phyloP scores from a whole-genome alignment of 129 eudicot species.

The Pulicaria dysenterica region DNA sequence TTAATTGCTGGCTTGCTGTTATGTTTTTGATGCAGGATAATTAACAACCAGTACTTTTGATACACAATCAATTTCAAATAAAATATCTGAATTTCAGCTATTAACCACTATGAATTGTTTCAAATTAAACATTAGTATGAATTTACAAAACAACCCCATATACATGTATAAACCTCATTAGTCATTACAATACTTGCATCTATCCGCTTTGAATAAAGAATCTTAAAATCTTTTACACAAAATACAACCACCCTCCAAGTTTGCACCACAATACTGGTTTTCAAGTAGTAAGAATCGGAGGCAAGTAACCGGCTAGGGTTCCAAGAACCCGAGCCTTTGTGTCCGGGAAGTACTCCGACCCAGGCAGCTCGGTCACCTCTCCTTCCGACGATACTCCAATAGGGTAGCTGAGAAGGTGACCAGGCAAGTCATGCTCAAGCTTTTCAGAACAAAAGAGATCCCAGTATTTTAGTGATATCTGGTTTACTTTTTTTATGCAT shows the following conservation, averaged over 20 bases:
- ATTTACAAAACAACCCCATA: constrained; percentile 6
- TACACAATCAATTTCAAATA: too few relatives aligned
- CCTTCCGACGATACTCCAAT: constrained; percentile 59
- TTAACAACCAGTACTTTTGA: too few relatives aligned
- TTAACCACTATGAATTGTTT: too few relatives aligned
- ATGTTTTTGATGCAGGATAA: too few relatives aligned
- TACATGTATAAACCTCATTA: background rate
- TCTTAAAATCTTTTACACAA: background rate
- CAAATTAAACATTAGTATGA: background rate
- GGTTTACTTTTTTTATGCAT: constrained; percentile 56
- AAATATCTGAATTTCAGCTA: too few relatives aligned
- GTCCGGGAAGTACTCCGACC: constrained; percentile 59
- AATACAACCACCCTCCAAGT: background rate
- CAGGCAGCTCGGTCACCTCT: constrained; percentile 59
- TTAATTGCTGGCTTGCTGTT: too few relatives aligned
- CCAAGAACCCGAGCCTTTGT: constrained; percentile 78
- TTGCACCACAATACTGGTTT: background rate
- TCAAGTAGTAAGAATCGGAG: constrained; percentile 72
- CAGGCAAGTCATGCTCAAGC: constrained; percentile 55
- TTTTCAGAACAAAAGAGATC: constrained; percentile 54
- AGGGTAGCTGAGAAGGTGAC: constrained; percentile 67
- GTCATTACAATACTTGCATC: background rate
- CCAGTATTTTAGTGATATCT: constrained; percentile 55
- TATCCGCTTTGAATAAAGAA: background rate
- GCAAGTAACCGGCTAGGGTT: constrained; percentile 37